Evolutionary conservation across 2,329 filamentous ascomycete genomes (phyloP).

Genomic region (Neonectria sp.): DNA sequence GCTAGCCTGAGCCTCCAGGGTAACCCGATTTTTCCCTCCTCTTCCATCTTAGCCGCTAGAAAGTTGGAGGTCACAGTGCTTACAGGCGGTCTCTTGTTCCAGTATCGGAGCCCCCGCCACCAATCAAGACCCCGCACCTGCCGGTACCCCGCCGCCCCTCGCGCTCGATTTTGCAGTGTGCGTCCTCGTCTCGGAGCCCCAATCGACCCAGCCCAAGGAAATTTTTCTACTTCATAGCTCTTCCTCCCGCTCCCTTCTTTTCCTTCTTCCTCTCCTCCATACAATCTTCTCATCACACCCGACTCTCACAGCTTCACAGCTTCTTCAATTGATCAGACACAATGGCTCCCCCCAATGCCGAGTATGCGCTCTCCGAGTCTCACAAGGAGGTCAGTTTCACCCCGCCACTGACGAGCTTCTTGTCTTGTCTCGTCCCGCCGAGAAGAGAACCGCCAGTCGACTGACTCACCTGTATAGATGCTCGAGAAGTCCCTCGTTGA

Average conservation of each 20-base stretch:
- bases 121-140: conserved; percentile 46
- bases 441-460: conserved; percentile 6
- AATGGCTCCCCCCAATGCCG: conserved; percentile 60
- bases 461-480: conserved; percentile 71
- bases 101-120: conserved; percentile 39
- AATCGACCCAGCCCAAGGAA: conserved; percentile 23
- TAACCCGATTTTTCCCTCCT: background rate
- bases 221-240: conserved; percentile 38
- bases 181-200: conserved; percentile 13
- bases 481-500: conserved; percentile 96
- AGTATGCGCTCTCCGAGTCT: conserved; percentile 68
- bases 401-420: conserved; percentile 41
- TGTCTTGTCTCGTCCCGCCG: background rate
- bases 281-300: conserved; percentile 9
- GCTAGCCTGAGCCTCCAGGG: conserved; percentile 1
- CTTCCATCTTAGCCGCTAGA: background rate
- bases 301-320: conserved; percentile 13
- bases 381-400: conserved; percentile 67
- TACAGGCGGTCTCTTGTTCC: conserved; percentile 13
- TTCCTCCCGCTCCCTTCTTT: conserved; percentile 27
- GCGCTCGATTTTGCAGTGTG: conserved; percentile 17
- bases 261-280: conserved; percentile 21
- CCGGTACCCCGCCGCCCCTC: conserved; percentile 36
- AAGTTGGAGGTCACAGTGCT: background rate
- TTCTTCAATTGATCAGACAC: conserved; percentile 41